phyloP scores from a whole-genome alignment of 2,329 filamentous ascomycete species.

The Penicillium sp. region DNA sequence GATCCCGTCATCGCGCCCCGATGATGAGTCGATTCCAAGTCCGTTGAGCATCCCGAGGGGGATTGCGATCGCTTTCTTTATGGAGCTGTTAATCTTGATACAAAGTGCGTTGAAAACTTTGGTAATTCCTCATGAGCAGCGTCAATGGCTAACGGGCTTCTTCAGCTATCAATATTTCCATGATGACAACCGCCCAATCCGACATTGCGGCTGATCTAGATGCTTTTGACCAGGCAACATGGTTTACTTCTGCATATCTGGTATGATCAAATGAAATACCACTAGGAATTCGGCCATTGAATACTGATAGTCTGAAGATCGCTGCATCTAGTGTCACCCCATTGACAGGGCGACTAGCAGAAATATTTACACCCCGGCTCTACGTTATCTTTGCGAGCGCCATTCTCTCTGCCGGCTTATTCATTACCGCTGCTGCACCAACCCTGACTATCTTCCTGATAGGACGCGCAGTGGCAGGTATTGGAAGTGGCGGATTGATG shows the following conservation, averaged over 20 bases:
- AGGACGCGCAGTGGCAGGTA: conserved; percentile 71
- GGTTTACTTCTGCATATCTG: conserved; percentile 82
- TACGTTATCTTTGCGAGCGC: conserved; percentile 69
- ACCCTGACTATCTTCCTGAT: conserved; percentile 69
- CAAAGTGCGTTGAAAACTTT: conserved; percentile 23
- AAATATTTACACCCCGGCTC: conserved; percentile 72
- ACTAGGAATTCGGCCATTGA: not conserved
- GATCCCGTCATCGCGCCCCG: conserved; percentile 9
- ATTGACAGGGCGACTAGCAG: conserved; percentile 72
- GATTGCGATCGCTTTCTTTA: conserved; percentile 25
- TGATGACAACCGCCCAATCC: conserved; percentile 81
- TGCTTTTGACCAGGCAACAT: conserved; percentile 74
- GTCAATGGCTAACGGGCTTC: conserved; percentile 7
- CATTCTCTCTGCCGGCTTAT: conserved; percentile 65
- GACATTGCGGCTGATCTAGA: conserved; percentile 76
- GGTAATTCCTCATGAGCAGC: not conserved
- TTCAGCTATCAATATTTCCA: conserved; percentile 72
- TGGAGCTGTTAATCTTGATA: conserved; percentile 38
- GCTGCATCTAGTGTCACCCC: conserved; percentile 66
- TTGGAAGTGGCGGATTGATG: conserved; percentile 74
- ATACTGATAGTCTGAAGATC: conserved; percentile 52
- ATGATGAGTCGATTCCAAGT: conserved; percentile 10
- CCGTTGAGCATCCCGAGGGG: conserved; percentile 22
- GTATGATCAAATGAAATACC: conserved; percentile 37
- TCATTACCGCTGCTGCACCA: conserved; percentile 67